Base-by-base conservation (phyloP, 1,284 basidiomycete genomes). In the Puccinia horiana region DNA sequence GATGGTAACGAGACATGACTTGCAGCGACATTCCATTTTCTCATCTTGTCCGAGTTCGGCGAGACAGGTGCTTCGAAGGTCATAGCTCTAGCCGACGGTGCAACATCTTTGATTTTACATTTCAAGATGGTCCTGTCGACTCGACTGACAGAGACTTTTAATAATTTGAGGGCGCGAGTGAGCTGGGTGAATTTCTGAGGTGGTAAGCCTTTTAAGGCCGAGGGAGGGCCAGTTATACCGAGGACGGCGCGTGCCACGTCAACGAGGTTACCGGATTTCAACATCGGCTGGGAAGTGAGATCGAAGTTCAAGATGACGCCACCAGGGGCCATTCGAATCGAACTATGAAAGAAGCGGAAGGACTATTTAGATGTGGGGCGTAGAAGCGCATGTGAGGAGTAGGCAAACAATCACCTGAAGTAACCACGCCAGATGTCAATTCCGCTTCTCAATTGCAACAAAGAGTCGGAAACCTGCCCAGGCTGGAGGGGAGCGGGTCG, bases 341-440 rank as follows among this genome's bases (percentile, higher is more conserved):
- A 82, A 16, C 80, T 82, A 58, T 12, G 61, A 35, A 47, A 37
- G 70, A 52, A n/a, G 32, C 37, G 2, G 26, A 42, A 37, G 56
- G 35, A 54, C 52, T 76, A 11, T 35, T 40, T n/a, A 63, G 32
- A 20, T 73, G 44, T 14, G 18, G 18, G 73, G 35, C 61, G 54
- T n/a, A 29, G 26, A 29, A 40, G 47, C n/a, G 23, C 20, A 14
- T 11, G 61, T 40, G 26, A 23, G 6, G 40, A 42, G n/a, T 37
- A 26, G 29, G 14, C 6, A 78, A 37, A 35, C 20, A 40, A 2
- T 56, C 9, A 76, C 80, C 56, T 74, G 29, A 82, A 82, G 40
- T 82, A 82, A 14, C 80, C 80, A 47, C 80, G 54, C 80, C 80
- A 82, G 44, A 82, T 67, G 29, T 82, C 80, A 16, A 82, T 56